Conservation (phyloP, 1,139 yeast genomes). For the Geotrichum restrictum region DNA sequence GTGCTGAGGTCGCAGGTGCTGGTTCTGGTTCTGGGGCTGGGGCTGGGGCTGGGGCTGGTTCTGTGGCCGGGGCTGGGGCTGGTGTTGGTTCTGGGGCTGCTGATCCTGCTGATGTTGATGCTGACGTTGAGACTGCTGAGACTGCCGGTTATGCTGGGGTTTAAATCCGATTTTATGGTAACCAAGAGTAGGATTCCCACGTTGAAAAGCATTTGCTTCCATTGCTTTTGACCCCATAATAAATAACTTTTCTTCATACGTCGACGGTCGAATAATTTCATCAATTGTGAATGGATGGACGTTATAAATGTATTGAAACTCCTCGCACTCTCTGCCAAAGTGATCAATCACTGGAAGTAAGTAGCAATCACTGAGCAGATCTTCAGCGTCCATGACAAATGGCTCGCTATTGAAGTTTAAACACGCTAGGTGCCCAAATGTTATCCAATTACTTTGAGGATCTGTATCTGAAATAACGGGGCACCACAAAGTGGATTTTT, state of each 20-base stretch:
- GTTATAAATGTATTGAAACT: not conserved
- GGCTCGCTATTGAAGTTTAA: not conserved
- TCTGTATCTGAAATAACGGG: not conserved
- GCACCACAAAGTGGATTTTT: not conserved
- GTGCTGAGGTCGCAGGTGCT: not conserved
- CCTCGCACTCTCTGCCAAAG: not conserved
- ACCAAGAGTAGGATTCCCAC: no score
- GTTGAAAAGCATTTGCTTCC: no score
- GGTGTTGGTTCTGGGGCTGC: slow-evolving; percentile 3
- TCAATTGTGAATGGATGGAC: not conserved
- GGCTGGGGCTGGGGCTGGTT: not conserved
- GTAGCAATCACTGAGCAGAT: not conserved
- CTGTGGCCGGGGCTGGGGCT: not conserved
- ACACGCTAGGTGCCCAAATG: not conserved
- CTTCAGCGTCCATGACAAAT: not conserved
- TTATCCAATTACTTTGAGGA: not conserved
- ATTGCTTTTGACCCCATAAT: not conserved
- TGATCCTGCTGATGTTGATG: not conserved
- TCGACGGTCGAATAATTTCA: not conserved
- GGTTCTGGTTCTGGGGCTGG: not conserved
- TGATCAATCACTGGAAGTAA: not conserved
- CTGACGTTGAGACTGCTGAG: no score
- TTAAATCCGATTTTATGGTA: not conserved
- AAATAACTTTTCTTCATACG: not conserved
- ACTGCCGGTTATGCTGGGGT: not conserved